These are phyloP conservation scores for Akanthomyces uredinophilus DNA, from an alignment of 2,329 filamentous ascomycete species.

Conservation along the genomic window DNA sequence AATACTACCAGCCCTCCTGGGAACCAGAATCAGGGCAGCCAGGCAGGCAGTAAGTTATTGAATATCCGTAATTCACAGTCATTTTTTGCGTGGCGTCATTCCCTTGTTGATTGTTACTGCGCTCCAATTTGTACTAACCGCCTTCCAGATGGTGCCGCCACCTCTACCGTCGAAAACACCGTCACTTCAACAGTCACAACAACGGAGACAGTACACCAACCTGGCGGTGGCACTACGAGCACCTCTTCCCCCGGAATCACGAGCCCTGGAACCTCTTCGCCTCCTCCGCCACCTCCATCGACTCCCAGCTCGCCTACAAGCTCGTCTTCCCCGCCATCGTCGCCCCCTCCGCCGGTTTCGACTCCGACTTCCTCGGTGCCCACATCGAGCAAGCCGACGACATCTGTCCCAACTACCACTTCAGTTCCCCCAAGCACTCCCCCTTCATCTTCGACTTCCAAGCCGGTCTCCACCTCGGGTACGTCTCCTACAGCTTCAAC, in stretches of 20 bases:
- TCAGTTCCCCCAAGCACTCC: conserved; percentile 10
- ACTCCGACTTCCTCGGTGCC: not conserved
- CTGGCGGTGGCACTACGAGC: not conserved
- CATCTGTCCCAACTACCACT: not conserved
- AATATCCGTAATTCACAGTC: not conserved
- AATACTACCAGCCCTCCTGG: conserved; percentile 8
- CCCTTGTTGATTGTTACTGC: not conserved
- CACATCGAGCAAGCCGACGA: not conserved
- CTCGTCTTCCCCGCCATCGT: not conserved
- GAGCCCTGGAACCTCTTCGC: not conserved
- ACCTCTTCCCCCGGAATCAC: not conserved
- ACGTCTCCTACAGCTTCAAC: conserved; percentile 26
- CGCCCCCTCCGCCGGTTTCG: not conserved
- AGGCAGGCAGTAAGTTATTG: not conserved
- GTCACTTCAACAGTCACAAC: conserved; percentile 4
- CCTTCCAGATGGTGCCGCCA: not conserved
- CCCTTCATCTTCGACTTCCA: conserved; percentile 13
- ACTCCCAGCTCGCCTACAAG: not conserved
- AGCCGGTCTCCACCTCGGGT: conserved; percentile 21
- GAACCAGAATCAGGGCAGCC: not conserved
- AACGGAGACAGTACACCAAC: conserved; percentile 8
- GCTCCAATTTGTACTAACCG: not conserved
- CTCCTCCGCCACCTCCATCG: not conserved
- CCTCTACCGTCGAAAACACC: not conserved
- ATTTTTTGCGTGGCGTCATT: not conserved